Conservation (phyloP, 1,284 basidiomycete genomes). For the Cutaneotrichosporon sp. region DNA sequence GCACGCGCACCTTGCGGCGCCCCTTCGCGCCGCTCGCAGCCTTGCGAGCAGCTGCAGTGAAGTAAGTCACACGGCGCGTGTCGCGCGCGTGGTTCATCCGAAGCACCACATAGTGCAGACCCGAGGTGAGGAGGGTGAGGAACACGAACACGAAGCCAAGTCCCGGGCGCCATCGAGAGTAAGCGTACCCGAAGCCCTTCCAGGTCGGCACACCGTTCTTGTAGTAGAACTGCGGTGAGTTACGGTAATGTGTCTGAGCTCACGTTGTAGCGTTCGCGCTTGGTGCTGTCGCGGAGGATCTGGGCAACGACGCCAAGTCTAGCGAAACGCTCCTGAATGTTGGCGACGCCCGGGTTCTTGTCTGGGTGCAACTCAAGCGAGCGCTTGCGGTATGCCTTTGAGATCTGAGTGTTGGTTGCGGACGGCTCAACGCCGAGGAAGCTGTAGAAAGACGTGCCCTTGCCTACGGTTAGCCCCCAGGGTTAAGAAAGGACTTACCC, state of each 20-base stretch:
- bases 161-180: slow-evolving; percentile 86
- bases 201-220: slow-evolving; percentile 54
- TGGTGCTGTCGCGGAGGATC: slow-evolving; percentile 73
- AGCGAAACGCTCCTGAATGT: slow-evolving; percentile 80
- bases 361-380: slow-evolving; percentile 86
- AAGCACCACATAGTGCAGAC: slow-evolving; percentile 75
- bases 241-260: slow-evolving; percentile 10
- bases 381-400: slow-evolving; percentile 82
- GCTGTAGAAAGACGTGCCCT: slow-evolving; percentile 85
- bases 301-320: slow-evolving; percentile 79
- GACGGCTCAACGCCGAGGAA: slow-evolving; percentile 71
- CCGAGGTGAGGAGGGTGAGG: slow-evolving; percentile 68
- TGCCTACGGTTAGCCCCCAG: slow-evolving; percentile 56
- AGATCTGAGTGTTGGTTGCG: slow-evolving; percentile 70
- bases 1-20: slow-evolving; percentile 50
- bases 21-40: slow-evolving; percentile 64
- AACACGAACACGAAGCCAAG: slow-evolving; percentile 74
- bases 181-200: slow-evolving; percentile 69
- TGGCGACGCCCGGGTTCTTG: slow-evolving; percentile 81
- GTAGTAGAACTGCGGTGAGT: slow-evolving; percentile 48
- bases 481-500: slow-evolving; percentile 56
- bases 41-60: slow-evolving; percentile 63
- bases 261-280: slow-evolving; percentile 68
- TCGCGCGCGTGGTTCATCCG: slow-evolving; percentile 73
- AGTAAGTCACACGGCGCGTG: slow-evolving; percentile 65